Evolutionary conservation across 306 rosid genomes (phyloP).

Genomic region (Hippophae tibetana): DNA sequence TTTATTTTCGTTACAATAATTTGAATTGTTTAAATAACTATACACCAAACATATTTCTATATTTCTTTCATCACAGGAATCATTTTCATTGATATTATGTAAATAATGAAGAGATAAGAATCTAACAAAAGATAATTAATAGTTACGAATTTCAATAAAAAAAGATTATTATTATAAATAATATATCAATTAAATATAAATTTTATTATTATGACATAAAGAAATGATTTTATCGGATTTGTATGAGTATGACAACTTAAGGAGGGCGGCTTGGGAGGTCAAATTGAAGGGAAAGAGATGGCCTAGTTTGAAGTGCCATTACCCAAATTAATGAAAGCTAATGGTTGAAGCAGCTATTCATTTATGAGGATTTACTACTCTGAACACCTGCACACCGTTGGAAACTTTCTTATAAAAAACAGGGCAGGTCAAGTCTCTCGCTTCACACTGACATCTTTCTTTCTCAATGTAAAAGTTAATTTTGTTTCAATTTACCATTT

Average conservation of each 20-base stretch:
- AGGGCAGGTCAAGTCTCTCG: too few relatives aligned
- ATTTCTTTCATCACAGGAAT: too few relatives aligned
- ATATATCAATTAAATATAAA: too few relatives aligned
- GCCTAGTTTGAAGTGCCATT: constrained; percentile 43
- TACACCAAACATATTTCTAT: too few relatives aligned
- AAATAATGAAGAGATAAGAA: neutral
- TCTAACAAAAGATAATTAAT: constrained; percentile 7
- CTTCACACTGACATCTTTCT: too few relatives aligned
- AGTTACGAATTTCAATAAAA: constrained; percentile 18
- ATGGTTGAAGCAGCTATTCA: neutral
- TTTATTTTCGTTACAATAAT: too few relatives aligned
- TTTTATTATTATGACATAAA: too few relatives aligned
- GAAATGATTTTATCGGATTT: neutral
- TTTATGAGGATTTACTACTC: neutral
- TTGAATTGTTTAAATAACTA: too few relatives aligned
- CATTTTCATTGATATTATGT: too few relatives aligned
- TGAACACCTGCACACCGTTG: neutral
- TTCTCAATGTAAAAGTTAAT: too few relatives aligned
- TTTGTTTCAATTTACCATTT: too few relatives aligned
- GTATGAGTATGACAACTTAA: neutral
- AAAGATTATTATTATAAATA: neutral
- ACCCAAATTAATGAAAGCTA: neutral
- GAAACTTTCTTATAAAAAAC: too few relatives aligned
- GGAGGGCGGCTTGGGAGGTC: neutral
- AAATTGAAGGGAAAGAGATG: constrained; percentile 1